phyloP scores from a whole-genome alignment of 306 rosid genomes.

The Citrullus colocynthis region DNA sequence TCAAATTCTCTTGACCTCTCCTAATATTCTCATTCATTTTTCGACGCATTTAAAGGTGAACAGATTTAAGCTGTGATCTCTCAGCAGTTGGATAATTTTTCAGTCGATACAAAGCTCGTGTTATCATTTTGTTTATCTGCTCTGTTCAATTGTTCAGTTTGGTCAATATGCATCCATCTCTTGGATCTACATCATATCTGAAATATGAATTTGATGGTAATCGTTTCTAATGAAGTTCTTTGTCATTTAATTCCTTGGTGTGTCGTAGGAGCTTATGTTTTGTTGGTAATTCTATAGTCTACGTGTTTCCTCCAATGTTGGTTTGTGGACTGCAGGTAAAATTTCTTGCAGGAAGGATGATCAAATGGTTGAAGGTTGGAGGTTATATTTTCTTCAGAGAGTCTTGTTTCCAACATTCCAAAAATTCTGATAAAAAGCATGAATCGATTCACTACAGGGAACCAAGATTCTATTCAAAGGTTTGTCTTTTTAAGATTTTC shows the following conservation, averaged over 20 bases:
- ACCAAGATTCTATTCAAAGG: conserved; percentile 89
- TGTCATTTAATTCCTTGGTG: neutral
- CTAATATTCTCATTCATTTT: neutral
- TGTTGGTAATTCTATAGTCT: neutral
- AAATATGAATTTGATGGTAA: neutral
- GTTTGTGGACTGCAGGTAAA: conserved; percentile 33
- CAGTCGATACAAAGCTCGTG: neutral
- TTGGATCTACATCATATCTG: neutral
- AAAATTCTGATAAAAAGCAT: conserved; percentile 70
- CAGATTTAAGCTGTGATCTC: neutral
- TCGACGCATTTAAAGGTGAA: neutral
- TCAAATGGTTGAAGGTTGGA: conserved; percentile 79
- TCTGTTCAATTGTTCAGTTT: neutral
- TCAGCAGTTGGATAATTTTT: neutral
- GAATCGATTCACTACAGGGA: conserved; percentile 82
- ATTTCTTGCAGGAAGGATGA: conserved; percentile 55
- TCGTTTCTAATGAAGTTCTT: neutral
- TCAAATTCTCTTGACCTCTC: neutral
- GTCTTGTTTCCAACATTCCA: conserved; percentile 90
- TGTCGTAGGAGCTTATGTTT: neutral
- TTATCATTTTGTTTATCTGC: neutral
- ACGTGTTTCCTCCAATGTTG: neutral
- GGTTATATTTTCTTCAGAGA: conserved; percentile 83
- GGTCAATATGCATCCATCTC: neutral
- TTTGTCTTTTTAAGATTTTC: conserved; percentile 2